Percentiles rank a stretch among this genome's conserved stretches.
Conservation (phyloP, 83 land plant species). For the Thuja plicata region DNA sequence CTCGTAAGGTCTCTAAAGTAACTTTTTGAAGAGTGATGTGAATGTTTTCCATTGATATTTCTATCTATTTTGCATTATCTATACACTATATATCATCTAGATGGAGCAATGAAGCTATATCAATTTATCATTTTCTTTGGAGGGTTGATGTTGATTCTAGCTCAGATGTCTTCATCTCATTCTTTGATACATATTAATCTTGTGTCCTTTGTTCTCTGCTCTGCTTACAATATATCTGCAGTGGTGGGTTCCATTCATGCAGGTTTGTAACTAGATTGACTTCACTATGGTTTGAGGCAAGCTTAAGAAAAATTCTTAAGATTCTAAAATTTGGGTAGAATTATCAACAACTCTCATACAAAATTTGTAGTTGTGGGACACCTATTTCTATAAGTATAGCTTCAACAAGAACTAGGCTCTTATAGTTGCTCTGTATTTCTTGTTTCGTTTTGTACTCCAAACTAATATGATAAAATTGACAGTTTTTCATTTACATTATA, state of each 20-base stretch:
- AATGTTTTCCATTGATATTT: neutral
- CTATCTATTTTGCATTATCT: slow-evolving; percentile 40
- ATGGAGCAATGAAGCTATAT: slow-evolving; percentile 62
- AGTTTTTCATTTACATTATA: neutral
- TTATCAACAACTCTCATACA: too few species aligned
- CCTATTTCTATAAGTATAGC: neutral
- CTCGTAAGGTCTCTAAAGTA: slow-evolving; percentile 57
- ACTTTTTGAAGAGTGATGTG: neutral
- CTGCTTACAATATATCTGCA: slow-evolving; percentile 61
- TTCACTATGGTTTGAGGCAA: too few species aligned
- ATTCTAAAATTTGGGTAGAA: too few species aligned
- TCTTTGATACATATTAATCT: slow-evolving; percentile 72
- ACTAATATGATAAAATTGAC: neutral
- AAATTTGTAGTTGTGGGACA: neutral
- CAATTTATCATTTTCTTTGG: slow-evolving; percentile 62
- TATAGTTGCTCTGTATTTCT: too few species aligned
- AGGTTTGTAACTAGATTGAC: slow-evolving; percentile 23
- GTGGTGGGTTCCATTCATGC: slow-evolving; percentile 62
- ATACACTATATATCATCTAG: slow-evolving; percentile 43
- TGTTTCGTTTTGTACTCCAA: neutral
- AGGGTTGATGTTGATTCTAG: slow-evolving; percentile 46
- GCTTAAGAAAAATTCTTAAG: neutral
- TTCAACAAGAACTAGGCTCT: neutral
- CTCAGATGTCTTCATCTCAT: slow-evolving; percentile 86
- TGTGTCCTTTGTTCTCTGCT: slow-evolving; percentile 48